Conservation (phyloP, 805 yeast species). For the Starmerella sp. region DNA sequence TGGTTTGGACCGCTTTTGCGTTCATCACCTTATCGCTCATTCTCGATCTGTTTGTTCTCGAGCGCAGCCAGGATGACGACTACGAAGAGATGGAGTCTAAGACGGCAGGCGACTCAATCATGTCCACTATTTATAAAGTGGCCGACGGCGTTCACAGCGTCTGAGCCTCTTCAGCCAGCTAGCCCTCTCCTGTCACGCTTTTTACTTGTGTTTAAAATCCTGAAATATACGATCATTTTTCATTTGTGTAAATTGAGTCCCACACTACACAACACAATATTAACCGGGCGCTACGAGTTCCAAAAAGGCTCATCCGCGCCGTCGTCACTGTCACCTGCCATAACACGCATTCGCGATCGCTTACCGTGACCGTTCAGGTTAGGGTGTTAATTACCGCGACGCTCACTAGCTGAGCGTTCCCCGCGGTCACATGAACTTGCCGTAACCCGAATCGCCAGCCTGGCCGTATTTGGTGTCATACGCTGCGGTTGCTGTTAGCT, state of each 20-base stretch:
- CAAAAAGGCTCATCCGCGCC: no score
- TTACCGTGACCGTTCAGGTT: no score
- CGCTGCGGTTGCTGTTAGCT: not conserved
- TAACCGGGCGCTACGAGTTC: no score
- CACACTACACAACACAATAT: no score
- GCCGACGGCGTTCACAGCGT: not conserved
- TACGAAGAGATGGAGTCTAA: not conserved
- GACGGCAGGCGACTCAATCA: not conserved
- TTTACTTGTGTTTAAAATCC: no score
- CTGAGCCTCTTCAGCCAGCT: not conserved
- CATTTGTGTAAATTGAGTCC: no score
- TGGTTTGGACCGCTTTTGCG: conserved; percentile 1
- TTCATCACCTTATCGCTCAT: not conserved
- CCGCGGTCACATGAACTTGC: not conserved
- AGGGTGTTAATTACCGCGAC: no score
- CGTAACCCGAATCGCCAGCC: conserved; percentile 1
- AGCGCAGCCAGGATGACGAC: not conserved
- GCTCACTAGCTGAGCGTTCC: not conserved
- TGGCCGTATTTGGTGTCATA: not conserved
- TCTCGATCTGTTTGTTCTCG: not conserved
- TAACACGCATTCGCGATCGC: no score
- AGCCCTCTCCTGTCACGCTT: no score
- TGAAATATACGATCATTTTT: no score
- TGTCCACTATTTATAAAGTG: conserved; percentile 1
- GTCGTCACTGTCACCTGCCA: no score